Base-by-base conservation (phyloP, 306 rosid species). In the Fragaria iinumae region DNA sequence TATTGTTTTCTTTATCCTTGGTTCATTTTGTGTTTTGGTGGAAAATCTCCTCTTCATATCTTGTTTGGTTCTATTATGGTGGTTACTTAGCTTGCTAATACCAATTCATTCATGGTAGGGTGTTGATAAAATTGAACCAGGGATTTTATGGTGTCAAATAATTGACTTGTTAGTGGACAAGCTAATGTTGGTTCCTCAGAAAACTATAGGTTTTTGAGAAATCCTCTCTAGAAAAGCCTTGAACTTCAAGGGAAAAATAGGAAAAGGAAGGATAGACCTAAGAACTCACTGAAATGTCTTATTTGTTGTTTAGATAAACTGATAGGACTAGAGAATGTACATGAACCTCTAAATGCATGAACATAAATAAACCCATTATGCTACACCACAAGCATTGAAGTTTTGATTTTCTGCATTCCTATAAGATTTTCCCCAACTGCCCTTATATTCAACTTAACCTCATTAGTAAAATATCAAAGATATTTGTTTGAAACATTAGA, bases 41-140 rank as follows among this genome's bases (percentile, higher is more conserved):
- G 57, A 47, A 47, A 4, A 12, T 62, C 45, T 44, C 44, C n/a
- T 27, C 39, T 56, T 57, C 34, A 13, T 50, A 49, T 12, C 38
- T 75, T 57, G 17, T 20, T 36, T 62, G 39, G n/a, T 47, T 32
- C 29, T 36, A 4, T 63, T 63, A 44, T 60, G 48, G 47, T 48
- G 39, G 52, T 45, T 44, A 34, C n/a, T 29, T 8, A 29, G 11
- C 39, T 67, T 56, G 27, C 63, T 59, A 14, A 41, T 36, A 55
- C 25, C 39, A 32, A 44, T 71, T 41, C 29, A 21, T 63, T 25
- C 25, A 25, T 25, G 53, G 74, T 44, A 27, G 81, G 27, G 43
- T 62, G 52, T 71, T 48, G 41, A 34, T 78, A 38, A 77, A 56
- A 57, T 43, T 59, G 7, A 44, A 57, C 68, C 41, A 25, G 45